These are phyloP conservation scores for Arabidopsis suecica DNA, from an alignment of 345 rosid species.

Conservation along the genomic window DNA sequence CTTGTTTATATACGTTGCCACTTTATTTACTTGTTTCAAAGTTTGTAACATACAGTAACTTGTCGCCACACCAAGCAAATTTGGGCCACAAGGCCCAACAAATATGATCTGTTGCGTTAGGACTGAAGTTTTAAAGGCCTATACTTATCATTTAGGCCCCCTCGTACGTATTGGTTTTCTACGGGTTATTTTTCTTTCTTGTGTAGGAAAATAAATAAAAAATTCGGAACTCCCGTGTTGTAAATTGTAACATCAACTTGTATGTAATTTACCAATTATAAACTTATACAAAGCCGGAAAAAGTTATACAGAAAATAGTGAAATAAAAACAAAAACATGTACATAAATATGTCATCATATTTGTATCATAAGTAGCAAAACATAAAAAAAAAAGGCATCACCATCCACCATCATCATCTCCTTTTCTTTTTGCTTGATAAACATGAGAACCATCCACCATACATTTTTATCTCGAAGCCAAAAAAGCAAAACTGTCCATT, in stretches of 20 bases:
- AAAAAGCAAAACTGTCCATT: slow-evolving; percentile 28
- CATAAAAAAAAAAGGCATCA: not conserved
- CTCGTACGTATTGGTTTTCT: not conserved
- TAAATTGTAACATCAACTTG: not conserved
- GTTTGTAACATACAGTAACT: not conserved
- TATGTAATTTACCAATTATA: not conserved
- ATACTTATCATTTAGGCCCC: not conserved
- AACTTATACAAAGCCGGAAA: not conserved
- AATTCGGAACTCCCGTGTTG: not conserved
- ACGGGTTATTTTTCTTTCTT: not conserved
- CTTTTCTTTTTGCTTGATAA: not conserved
- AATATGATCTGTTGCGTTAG: not conserved
- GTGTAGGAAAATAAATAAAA: not conserved
- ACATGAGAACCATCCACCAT: slow-evolving; percentile 18
- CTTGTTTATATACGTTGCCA: not conserved
- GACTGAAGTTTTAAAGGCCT: not conserved
- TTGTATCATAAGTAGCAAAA: not conserved
- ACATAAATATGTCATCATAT: not conserved
- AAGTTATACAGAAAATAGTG: not conserved
- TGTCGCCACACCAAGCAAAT: not conserved
- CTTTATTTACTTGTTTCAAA: not conserved
- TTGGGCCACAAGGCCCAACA: not conserved
- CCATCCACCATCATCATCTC: not conserved
- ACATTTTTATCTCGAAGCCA: slow-evolving; percentile 9
- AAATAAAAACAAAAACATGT: not conserved